Evolutionary conservation across 2,329 filamentous ascomycete species (phyloP).

Genomic region (Pseudogymnoascus sp.): DNA sequence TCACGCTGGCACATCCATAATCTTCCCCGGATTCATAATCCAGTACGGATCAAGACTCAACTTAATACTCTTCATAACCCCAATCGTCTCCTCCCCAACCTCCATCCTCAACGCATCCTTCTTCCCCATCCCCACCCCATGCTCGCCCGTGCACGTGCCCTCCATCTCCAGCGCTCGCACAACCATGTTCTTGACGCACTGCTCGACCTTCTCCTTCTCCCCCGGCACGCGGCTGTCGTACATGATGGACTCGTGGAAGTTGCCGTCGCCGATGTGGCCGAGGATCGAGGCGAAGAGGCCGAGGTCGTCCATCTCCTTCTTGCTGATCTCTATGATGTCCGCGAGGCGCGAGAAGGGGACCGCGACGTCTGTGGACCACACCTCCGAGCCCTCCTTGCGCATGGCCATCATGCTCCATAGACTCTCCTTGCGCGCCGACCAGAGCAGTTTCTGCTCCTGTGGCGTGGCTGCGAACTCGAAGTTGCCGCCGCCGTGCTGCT

Average conservation of each 20-base stretch:
- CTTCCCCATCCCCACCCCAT: slow-evolving; percentile 79
- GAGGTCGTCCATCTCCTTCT: slow-evolving; percentile 79
- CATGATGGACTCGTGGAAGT: slow-evolving; percentile 90
- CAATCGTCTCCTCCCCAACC: slow-evolving; percentile 70
- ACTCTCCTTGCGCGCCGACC: slow-evolving; percentile 74
- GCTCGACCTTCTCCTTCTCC: slow-evolving; percentile 68
- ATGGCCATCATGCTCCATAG: slow-evolving; percentile 77
- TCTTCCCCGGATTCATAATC: slow-evolving; percentile 89
- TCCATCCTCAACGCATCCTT: slow-evolving; percentile 73
- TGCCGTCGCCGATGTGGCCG: slow-evolving; percentile 87
- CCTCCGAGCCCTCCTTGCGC: slow-evolving; percentile 56
- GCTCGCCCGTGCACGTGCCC: slow-evolving; percentile 84
- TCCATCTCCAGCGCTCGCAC: slow-evolving; percentile 88
- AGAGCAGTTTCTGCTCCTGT: slow-evolving; percentile 65
- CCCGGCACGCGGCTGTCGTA: slow-evolving; percentile 64
- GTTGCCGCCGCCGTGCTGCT: slow-evolving; percentile 51
- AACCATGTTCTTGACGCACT: slow-evolving; percentile 83
- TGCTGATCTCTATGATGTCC: slow-evolving; percentile 72
- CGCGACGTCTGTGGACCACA: slow-evolving; percentile 80
- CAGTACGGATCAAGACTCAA: slow-evolving; percentile 73
- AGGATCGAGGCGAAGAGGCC: slow-evolving; percentile 81
- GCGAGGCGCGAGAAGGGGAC: slow-evolving; percentile 70
- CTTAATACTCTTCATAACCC: slow-evolving; percentile 80
- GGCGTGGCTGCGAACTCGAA: slow-evolving; percentile 72
- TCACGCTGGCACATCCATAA: slow-evolving; percentile 60